Evolutionary conservation across 345 rosid genomes (phyloP), one percentile per base, ranked within the genome.

Genomic region (Isatis tinctoria): DNA sequence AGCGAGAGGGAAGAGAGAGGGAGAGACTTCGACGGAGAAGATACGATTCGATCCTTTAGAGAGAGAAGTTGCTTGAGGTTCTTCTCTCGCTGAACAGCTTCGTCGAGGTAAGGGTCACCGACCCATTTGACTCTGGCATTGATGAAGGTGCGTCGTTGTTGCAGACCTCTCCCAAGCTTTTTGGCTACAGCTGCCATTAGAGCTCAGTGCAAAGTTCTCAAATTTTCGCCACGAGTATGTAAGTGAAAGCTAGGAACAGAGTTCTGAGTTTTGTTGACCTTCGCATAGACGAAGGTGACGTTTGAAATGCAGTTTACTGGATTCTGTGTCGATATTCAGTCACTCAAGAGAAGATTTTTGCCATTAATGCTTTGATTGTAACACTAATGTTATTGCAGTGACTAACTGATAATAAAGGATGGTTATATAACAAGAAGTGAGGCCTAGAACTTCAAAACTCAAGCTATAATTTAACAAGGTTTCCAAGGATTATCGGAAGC

Each of bases 71-170:
- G 87, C 28, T 79, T 85, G 17, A 87, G 86, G 84, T 88, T 77
- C 61, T 87, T 86, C 80, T 92, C 93, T 49, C 83, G 80, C 17
- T 79, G 64, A 1, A 90, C 87, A 1, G 72, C 86, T 0, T 58
- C 45, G 81, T 90, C 97, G 1, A 93, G 83, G 74, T 78, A 79
- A 0, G 88, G 80, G 28, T 93, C 98, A 26, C 73, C 69, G 0
- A 86, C 97, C 93, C 96, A 90, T 83, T 87, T 87, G 69, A 93
- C 79, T 33, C 77, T 82, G n/a, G 88, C 87, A 16, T 87, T 78
- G 1, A 90, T 77, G 78, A 90, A 93, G 62, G 74, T 82, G 26
- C 93, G 88, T 56, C 27, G 54, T 47, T 76, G 87, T 54, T 68
- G 76, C 53, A 82, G 69, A 43, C 62, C 53, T 76, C 78, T 74